A percentile compares a stretch with the other conserved stretches of the same genome.
Evolutionary conservation across 2,329 filamentous ascomycete genomes (phyloP).

Genomic region (Sclerotinia minor): DNA sequence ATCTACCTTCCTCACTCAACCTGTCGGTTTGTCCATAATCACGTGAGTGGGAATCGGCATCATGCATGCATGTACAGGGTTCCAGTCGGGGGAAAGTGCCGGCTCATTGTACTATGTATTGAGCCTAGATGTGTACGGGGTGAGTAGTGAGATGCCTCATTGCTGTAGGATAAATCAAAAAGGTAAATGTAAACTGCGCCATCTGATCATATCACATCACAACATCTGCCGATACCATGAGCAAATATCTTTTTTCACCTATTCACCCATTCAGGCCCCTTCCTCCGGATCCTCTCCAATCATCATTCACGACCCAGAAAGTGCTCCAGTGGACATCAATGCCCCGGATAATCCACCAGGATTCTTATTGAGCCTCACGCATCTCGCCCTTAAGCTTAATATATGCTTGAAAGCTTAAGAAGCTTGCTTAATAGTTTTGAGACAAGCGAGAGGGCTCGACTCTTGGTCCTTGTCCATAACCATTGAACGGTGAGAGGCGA

Average conservation of each 20-base stretch:
- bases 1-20: constrained; percentile 2
- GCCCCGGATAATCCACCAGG: constrained; percentile 6
- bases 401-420: constrained; percentile 1
- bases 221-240: not conserved
- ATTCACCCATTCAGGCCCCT: not conserved
- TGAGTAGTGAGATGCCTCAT: not conserved
- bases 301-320: not conserved
- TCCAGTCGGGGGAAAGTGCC: constrained; percentile 3
- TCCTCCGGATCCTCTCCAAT: constrained; percentile 9
- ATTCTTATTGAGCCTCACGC: constrained; percentile 17
- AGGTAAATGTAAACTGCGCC: not conserved
- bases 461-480: constrained; percentile 30
- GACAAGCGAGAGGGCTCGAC: constrained; percentile 35
- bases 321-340: constrained; percentile 12
- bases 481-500: constrained; percentile 1
- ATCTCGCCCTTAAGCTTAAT: constrained; percentile 3
- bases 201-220: constrained; percentile 16
- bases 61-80: not conserved
- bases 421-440: constrained; percentile 9
- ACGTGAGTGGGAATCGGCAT: not conserved
- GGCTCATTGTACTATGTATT: not conserved
- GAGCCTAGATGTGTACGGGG: not conserved
- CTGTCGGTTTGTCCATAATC: not conserved
- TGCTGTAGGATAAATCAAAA: constrained; percentile 12
- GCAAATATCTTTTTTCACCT: not conserved